Conservation (phyloP, 495 filamentous ascomycete species). For the Podospora sp. region DNA sequence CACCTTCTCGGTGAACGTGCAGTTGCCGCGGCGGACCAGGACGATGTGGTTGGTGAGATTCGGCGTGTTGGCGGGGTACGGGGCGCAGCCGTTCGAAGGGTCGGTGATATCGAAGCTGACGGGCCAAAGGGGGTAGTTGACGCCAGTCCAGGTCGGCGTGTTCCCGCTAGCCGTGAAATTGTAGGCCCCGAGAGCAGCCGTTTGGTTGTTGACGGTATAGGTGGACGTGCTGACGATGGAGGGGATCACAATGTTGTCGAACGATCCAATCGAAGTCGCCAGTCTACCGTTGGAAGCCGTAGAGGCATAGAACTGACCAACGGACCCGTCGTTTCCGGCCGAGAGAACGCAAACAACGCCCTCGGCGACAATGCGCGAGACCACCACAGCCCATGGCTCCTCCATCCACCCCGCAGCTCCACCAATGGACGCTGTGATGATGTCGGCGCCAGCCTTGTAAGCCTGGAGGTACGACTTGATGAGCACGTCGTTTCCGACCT, state of each 20-base stretch:
- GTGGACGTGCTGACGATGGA: slow-evolving; percentile 43
- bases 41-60: slow-evolving; percentile 56
- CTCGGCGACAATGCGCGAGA: slow-evolving; percentile 56
- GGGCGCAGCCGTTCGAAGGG: slow-evolving; percentile 47
- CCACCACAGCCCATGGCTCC: slow-evolving; percentile 56
- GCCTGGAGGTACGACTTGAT: slow-evolving; percentile 59
- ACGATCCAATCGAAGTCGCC: slow-evolving; percentile 55
- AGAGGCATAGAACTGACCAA: slow-evolving; percentile 57
- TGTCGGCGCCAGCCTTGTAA: slow-evolving; percentile 59
- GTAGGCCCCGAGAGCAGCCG: slow-evolving; percentile 31
- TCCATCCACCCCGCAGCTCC: slow-evolving; percentile 58
- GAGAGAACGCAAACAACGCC: slow-evolving; percentile 60
- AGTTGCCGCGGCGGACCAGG: slow-evolving; percentile 57
- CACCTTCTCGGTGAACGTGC: slow-evolving; percentile 52
- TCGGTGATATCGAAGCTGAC: slow-evolving; percentile 53
- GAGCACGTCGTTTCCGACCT: slow-evolving; percentile 55
- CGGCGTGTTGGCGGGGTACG: slow-evolving; percentile 49
- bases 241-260: slow-evolving; percentile 51
- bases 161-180: slow-evolving; percentile 42
- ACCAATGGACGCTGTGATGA: slow-evolving; percentile 64
- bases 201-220: slow-evolving; percentile 34
- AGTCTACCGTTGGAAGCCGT: slow-evolving; percentile 55
- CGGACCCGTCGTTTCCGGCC: slow-evolving; percentile 56
- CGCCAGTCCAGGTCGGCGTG: slow-evolving; percentile 39
- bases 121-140: slow-evolving; percentile 54